A percentile compares a stretch with the other conserved stretches of the same genome.
phyloP scores from a whole-genome alignment of 2,329 filamentous ascomycete genomes.

The Periconia sp. region DNA sequence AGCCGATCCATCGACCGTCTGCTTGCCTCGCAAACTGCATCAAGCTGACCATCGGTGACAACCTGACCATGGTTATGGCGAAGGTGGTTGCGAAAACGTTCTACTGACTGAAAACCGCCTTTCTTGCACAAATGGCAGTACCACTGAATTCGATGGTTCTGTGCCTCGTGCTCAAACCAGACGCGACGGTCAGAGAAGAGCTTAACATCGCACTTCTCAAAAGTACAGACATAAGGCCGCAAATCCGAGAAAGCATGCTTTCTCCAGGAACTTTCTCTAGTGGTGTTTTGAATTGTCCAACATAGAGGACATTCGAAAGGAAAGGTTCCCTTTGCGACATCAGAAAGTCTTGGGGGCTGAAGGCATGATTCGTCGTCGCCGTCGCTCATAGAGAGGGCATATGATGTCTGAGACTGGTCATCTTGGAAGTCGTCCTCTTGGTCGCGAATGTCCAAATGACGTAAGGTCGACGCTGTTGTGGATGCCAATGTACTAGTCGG shows the following conservation, averaged over 20 bases:
- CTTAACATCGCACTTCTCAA: slow-evolving; percentile 22
- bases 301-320: slow-evolving; percentile 33
- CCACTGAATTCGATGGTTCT: slow-evolving; percentile 21
- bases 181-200: slow-evolving; percentile 21
- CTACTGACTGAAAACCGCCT: slow-evolving; percentile 4
- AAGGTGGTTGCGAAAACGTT: slow-evolving; percentile 14
- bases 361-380: slow-evolving; percentile 3
- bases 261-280: slow-evolving; percentile 11
- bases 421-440: slow-evolving; percentile 16
- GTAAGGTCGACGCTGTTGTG: slow-evolving; percentile 24
- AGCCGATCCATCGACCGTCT: slow-evolving; percentile 5
- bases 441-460: slow-evolving; percentile 2
- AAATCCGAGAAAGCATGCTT: slow-evolving; percentile 18
- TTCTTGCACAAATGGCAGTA: slow-evolving; percentile 20
- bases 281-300: slow-evolving; percentile 17
- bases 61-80: slow-evolving; percentile 13
- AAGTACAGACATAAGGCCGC: slow-evolving; percentile 24
- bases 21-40: slow-evolving; percentile 11
- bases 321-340: slow-evolving; percentile 7
- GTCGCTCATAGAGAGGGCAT: slow-evolving; percentile 13
- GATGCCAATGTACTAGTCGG: slow-evolving; percentile 18
- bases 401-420: slow-evolving; percentile 18
- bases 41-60: slow-evolving; percentile 11
- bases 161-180: slow-evolving; percentile 27
- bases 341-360: slow-evolving; percentile 7